Conservation (phyloP, 345 rosid genomes). For the Euphorbia tirucalli region DNA sequence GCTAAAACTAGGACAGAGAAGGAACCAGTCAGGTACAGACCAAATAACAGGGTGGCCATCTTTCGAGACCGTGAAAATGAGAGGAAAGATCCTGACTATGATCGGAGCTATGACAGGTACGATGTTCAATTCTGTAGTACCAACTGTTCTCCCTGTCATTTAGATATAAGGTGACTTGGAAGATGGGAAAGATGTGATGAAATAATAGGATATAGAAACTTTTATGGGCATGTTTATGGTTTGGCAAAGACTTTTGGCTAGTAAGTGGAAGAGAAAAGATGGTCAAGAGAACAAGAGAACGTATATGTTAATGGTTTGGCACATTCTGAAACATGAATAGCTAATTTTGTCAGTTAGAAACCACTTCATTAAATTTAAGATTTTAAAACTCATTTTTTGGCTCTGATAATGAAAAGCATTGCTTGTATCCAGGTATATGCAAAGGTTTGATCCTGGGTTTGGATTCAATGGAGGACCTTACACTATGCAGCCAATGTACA, state of each 20-base stretch:
- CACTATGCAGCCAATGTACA: slow-evolving; percentile 61
- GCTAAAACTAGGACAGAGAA: slow-evolving; percentile 61
- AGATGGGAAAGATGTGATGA: not conserved
- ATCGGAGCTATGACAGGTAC: slow-evolving; percentile 73
- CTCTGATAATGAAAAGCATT: not conserved
- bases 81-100: slow-evolving; percentile 79
- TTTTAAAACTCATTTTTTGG: not conserved
- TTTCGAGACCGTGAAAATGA: slow-evolving; percentile 79
- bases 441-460: slow-evolving; percentile 83
- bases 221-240: too few relatives aligned
- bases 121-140: slow-evolving; percentile 1
- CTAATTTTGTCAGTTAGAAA: too few relatives aligned
- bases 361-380: not conserved
- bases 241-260: too few relatives aligned
- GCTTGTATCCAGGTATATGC: slow-evolving; percentile 51
- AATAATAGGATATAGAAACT: not conserved
- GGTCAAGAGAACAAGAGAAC: not conserved
- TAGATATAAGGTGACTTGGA: not conserved
- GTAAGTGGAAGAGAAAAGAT: too few relatives aligned
- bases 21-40: slow-evolving; percentile 54
- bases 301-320: not conserved
- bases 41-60: slow-evolving; percentile 63
- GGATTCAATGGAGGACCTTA: slow-evolving; percentile 62
- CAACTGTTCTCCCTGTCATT: not conserved
- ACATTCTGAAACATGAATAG: not conserved